Conservation (phyloP, 2,329 filamentous ascomycete genomes). For the Davidsoniella australis region DNA sequence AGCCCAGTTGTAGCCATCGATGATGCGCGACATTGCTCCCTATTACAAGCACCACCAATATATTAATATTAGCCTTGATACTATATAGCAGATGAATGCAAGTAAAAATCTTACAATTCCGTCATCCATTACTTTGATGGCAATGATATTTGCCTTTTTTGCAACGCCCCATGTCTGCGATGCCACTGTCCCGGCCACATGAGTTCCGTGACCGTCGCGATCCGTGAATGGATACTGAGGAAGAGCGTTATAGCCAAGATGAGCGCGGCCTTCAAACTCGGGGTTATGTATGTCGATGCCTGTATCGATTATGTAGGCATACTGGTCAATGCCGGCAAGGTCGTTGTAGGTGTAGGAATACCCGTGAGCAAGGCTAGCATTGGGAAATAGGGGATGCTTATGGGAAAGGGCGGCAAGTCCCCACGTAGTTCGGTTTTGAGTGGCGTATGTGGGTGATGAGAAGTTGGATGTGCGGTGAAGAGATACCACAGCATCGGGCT, state of each 20-base stretch:
- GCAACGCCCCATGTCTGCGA: conserved; percentile 16
- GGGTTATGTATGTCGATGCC: conserved; percentile 14
- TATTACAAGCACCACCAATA: not conserved
- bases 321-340: conserved; percentile 15
- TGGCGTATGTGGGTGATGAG: conserved; percentile 8
- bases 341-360: conserved; percentile 15
- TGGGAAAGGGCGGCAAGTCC: conserved; percentile 21
- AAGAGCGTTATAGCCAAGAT: conserved; percentile 15
- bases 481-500: not conserved
- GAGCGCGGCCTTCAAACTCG: conserved; percentile 15
- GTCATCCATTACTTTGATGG: conserved; percentile 29
- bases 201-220: conserved; percentile 26
- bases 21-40: conserved; percentile 17
- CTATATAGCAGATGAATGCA: not conserved
- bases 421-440: conserved; percentile 18
- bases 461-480: not conserved
- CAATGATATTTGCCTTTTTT: conserved; percentile 27
- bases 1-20: conserved; percentile 22
- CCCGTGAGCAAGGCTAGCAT: not conserved
- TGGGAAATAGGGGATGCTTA: conserved; percentile 14
- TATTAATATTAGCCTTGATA: not conserved
- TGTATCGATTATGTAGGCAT: conserved; percentile 16
- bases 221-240: conserved; percentile 17
- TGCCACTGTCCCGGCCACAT: conserved; percentile 16
- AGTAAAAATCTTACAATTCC: conserved; percentile 10